Conservation (phyloP, 345 rosid genomes). For the Lumnitzera littorea region DNA sequence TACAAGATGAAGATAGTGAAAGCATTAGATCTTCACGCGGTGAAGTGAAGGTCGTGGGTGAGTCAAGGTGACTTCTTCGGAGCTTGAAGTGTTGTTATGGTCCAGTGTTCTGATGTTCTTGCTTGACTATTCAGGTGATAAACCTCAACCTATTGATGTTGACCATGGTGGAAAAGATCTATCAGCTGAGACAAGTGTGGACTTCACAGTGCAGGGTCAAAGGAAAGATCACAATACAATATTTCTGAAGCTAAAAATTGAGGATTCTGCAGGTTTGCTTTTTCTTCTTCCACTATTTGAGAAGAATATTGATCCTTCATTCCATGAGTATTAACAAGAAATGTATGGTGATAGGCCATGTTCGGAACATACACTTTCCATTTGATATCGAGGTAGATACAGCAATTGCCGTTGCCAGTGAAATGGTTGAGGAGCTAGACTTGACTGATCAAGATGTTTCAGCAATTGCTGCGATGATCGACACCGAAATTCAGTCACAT, state of each 20-base stretch:
- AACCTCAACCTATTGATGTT: constrained; percentile 17
- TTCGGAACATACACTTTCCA: constrained; percentile 92
- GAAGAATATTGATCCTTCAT: too few species aligned
- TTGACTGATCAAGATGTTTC: constrained; percentile 87
- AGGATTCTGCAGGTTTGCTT: constrained; percentile 70
- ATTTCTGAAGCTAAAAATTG: constrained; percentile 77
- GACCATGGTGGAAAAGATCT: constrained; percentile 14
- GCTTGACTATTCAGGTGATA: constrained; percentile 4
- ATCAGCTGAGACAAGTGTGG: constrained; percentile 35
- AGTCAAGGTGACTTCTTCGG: constrained; percentile 3
- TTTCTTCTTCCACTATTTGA: constrained; percentile 4
- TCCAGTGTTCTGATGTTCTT: neutral
- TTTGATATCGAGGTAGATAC: constrained; percentile 86
- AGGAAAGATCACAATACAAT: constrained; percentile 68
- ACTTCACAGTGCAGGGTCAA: constrained; percentile 74
- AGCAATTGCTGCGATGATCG: constrained; percentile 64
- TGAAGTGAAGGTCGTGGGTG: constrained; percentile 31
- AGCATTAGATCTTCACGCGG: constrained; percentile 21
- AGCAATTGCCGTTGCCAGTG: constrained; percentile 75
- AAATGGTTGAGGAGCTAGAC: constrained; percentile 93
- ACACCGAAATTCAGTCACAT: constrained; percentile 62
- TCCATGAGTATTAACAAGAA: too few species aligned
- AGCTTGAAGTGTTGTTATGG: constrained; percentile 3
- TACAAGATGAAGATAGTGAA: constrained; percentile 45
- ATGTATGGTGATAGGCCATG: constrained; percentile 41